Evolutionary conservation across 2,329 filamentous ascomycete species (phyloP).

Genomic region (Cordyceps cicadae): DNA sequence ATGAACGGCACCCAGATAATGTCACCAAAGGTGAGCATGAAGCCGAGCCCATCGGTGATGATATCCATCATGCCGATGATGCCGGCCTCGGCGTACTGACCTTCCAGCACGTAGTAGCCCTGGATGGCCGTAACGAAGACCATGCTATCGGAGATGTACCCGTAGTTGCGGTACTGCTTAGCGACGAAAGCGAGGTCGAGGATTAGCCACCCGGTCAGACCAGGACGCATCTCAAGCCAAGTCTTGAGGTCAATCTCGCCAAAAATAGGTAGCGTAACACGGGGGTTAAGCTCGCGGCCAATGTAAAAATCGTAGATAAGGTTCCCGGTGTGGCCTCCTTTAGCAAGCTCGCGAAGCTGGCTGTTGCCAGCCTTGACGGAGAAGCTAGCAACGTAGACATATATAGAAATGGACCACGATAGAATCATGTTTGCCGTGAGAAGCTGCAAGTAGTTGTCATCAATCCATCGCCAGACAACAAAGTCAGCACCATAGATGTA

Average conservation of each 20-base stretch:
- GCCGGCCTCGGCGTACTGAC: conserved; percentile 73
- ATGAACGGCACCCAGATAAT: conserved; percentile 85
- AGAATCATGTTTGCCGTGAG: conserved; percentile 74
- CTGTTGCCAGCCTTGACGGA: conserved; percentile 62
- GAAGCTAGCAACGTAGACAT: conserved; percentile 73
- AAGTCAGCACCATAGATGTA: conserved; percentile 68
- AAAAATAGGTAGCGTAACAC: conserved; percentile 64
- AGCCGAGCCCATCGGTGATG: conserved; percentile 81
- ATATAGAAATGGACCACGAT: conserved; percentile 59
- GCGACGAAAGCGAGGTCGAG: conserved; percentile 74
- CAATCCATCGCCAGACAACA: conserved; percentile 79
- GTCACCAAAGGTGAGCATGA: conserved; percentile 87
- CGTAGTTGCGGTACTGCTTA: conserved; percentile 76
- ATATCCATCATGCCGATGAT: conserved; percentile 88
- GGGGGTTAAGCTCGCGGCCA: conserved; percentile 88
- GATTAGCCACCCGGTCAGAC: conserved; percentile 77
- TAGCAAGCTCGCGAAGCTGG: conserved; percentile 65
- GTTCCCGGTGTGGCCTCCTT: conserved; percentile 71
- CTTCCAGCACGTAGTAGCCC: conserved; percentile 71
- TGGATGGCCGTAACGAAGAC: conserved; percentile 67
- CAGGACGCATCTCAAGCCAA: conserved; percentile 79
- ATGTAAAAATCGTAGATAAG: conserved; percentile 92
- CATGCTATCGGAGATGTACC: conserved; percentile 76
- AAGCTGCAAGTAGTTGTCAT: conserved; percentile 78
- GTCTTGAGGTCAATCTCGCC: conserved; percentile 82